These are phyloP conservation scores for Sungouiozyma ichnusensis DNA, from an alignment of 805 yeast genomes.

Conservation along the genomic window DNA sequence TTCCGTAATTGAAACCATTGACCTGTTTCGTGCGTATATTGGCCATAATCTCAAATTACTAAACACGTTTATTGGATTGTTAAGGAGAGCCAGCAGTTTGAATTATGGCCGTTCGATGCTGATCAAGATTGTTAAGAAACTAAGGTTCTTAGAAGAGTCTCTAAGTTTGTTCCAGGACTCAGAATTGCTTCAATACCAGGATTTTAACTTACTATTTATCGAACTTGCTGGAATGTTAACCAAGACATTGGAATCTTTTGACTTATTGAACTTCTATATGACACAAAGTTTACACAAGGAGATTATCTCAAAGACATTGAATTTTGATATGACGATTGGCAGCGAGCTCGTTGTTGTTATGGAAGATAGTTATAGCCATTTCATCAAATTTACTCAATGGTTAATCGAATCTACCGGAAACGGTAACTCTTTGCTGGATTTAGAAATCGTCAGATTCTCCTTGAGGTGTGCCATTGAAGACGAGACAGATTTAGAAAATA, in stretches of 20 bases:
- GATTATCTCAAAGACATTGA: conserved; percentile 27
- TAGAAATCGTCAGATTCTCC: conserved; percentile 25
- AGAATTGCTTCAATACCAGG: neutral
- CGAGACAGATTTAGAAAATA: conserved; percentile 18
- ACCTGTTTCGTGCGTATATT: conserved; percentile 17
- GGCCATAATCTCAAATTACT: conserved; percentile 22
- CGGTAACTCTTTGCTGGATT: conserved; percentile 10
- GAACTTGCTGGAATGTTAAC: conserved; percentile 8
- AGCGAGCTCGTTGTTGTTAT: conserved; percentile 15
- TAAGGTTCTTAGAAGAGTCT: conserved; percentile 25
- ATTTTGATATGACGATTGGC: conserved; percentile 16
- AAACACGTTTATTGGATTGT: conserved; percentile 24
- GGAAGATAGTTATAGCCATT: conserved; percentile 25
- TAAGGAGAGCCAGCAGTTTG: conserved; percentile 23
- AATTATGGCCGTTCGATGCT: conserved; percentile 26
- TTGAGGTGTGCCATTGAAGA: conserved; percentile 26
- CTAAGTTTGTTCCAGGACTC: conserved; percentile 7
- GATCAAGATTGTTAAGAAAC: conserved; percentile 28
- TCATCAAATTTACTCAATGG: conserved; percentile 29
- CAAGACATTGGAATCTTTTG: conserved; percentile 23
- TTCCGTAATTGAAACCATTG: conserved; percentile 6
- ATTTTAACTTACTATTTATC: neutral
- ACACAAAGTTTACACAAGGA: conserved; percentile 27
- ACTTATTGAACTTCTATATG: conserved; percentile 23
- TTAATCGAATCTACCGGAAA: conserved; percentile 22